Conservation (phyloP, 2,329 filamentous ascomycete genomes). For the Lomentospora prolificans region DNA sequence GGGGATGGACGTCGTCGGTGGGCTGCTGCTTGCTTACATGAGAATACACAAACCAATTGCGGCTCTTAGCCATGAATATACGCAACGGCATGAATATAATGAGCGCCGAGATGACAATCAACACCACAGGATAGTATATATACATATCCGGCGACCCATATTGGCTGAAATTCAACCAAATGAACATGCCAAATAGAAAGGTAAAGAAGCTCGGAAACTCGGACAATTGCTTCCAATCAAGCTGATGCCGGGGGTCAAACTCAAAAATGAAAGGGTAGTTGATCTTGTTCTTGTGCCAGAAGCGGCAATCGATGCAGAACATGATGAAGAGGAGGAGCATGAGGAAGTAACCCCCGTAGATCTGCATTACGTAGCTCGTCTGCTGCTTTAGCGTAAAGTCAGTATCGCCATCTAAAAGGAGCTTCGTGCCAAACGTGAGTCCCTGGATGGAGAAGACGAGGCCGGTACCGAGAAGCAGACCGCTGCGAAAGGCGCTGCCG, state of each 20-base stretch:
- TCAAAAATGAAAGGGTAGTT: slow-evolving; percentile 98
- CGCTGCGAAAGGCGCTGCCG: slow-evolving; percentile 48
- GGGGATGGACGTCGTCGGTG: too few relatives aligned
- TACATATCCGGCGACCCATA: slow-evolving; percentile 60
- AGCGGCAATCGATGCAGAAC: slow-evolving; percentile 76
- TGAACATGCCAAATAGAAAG: slow-evolving; percentile 64
- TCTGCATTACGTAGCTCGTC: slow-evolving; percentile 67
- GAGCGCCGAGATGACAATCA: slow-evolving; percentile 58
- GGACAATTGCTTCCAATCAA: slow-evolving; percentile 83
- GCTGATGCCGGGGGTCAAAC: slow-evolving; percentile 73
- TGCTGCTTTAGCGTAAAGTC: slow-evolving; percentile 38
- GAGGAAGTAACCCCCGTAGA: slow-evolving; percentile 89
- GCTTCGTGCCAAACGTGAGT: slow-evolving; percentile 46
- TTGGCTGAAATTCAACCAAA: slow-evolving; percentile 81
- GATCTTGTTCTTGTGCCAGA: slow-evolving; percentile 78
- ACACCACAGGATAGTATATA: slow-evolving; percentile 75
- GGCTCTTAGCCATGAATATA: slow-evolving; percentile 63
- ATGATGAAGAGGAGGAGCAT: slow-evolving; percentile 68
- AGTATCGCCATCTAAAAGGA: slow-evolving; percentile 32
- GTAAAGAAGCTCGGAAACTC: slow-evolving; percentile 82
- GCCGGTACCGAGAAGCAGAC: slow-evolving; percentile 59
- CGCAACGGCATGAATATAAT: slow-evolving; percentile 70
- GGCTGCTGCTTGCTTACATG: too few relatives aligned
- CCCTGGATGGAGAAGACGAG: slow-evolving; percentile 58
- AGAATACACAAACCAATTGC: slow-evolving; percentile 83